Percentiles rank a stretch among this genome's conserved stretches.
Conservation (phyloP, 305 asterid species). For the Solanum hybrid region DNA sequence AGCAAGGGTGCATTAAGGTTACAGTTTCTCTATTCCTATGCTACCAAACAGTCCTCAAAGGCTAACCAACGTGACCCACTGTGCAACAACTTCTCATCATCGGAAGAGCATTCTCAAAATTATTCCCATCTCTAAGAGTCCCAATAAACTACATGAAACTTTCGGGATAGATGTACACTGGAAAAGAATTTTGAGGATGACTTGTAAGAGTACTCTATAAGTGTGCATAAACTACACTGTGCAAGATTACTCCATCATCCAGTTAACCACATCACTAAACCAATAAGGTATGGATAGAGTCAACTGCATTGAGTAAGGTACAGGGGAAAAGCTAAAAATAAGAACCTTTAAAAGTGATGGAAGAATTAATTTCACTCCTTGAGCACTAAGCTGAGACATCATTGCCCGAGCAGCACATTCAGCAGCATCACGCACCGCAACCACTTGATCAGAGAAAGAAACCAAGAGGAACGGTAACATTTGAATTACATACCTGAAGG, state of each 20-base stretch:
- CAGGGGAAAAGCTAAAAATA: background rate
- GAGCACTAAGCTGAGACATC: conserved; percentile 98
- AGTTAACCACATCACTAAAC: background rate
- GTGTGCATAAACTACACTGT: background rate
- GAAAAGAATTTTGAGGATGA: background rate
- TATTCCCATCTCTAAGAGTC: background rate
- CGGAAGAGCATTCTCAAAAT: conserved; percentile 2
- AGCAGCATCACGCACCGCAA: conserved; percentile 99
- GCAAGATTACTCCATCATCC: background rate
- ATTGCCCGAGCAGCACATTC: conserved; percentile 99
- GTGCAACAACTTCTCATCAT: background rate
- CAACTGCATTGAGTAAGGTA: background rate
- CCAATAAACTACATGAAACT: background rate
- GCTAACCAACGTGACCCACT: background rate
- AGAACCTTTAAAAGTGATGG: conserved; percentile 93
- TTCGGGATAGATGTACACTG: background rate
- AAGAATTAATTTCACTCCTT: conserved; percentile 96
- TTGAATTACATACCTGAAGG: conserved; percentile 82
- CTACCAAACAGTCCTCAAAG: background rate
- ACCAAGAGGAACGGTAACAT: conserved; percentile 86
- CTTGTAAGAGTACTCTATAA: background rate
- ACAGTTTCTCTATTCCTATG: background rate
- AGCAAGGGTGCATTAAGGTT: background rate
- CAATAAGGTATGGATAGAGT: background rate
- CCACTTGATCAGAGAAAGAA: conserved; percentile 93